Evolutionary conservation across 2,329 filamentous ascomycete species (phyloP).

Genomic region (Neofusicoccum laricinum): DNA sequence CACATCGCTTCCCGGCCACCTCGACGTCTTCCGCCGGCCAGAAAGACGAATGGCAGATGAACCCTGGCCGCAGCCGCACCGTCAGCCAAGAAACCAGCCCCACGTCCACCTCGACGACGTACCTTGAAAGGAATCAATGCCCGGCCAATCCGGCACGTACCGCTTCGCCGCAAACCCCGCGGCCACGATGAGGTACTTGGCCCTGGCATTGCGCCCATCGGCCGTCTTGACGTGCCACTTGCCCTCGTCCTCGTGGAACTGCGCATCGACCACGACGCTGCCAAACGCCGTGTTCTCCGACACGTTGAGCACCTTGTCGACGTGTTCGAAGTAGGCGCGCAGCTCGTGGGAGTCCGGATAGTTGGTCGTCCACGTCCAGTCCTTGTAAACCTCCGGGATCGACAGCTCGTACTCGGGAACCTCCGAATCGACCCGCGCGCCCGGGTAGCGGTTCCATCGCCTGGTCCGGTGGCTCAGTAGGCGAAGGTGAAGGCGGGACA

Average conservation of each 20-base stretch:
- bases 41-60: conserved; percentile 57
- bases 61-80: background rate
- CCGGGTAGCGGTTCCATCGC: conserved; percentile 44
- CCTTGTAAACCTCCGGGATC: conserved; percentile 45
- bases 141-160: conserved; percentile 59
- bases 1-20: conserved; percentile 58
- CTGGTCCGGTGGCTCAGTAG: background rate
- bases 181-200: conserved; percentile 53
- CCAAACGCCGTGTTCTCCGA: conserved; percentile 58
- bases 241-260: conserved; percentile 47
- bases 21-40: conserved; percentile 56
- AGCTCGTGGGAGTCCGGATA: conserved; percentile 55
- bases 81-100: background rate
- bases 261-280: conserved; percentile 52
- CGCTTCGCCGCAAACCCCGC: conserved; percentile 59
- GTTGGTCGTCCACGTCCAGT: conserved; percentile 55
- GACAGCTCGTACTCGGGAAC: conserved; percentile 48
- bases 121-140: conserved; percentile 60
- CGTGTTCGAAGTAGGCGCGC: conserved; percentile 57
- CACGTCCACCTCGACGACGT: conserved; percentile 23
- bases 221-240: conserved; percentile 53
- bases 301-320: conserved; percentile 54
- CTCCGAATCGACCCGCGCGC: conserved; percentile 47
- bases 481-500: background rate
- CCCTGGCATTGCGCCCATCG: conserved; percentile 50